These are phyloP conservation scores for Penstemon newberryi DNA, from an alignment of 257 asterid genomes.

Conservation along the genomic window DNA sequence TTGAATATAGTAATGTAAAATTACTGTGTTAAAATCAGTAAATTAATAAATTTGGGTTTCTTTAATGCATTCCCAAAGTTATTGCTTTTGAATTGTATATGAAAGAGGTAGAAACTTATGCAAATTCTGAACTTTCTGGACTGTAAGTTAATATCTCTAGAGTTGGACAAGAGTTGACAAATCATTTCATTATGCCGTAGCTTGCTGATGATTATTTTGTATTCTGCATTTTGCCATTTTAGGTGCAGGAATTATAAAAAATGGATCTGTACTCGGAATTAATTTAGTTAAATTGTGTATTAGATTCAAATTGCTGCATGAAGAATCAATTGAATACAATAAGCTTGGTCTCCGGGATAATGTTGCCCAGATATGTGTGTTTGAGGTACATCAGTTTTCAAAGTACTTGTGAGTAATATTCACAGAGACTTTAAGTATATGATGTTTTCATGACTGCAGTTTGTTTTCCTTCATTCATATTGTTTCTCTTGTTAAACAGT, in stretches of 20 bases:
- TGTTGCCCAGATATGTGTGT: constrained; percentile 94
- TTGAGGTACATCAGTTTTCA: constrained; percentile 61
- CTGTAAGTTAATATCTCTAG: constrained; percentile 16
- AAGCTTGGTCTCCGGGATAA: constrained; percentile 86
- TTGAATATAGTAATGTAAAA: constrained; percentile 13
- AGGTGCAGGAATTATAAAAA: constrained; percentile 12
- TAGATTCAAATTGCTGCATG: constrained; percentile 89
- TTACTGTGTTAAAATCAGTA: constrained; percentile 5
- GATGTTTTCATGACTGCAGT: constrained; percentile 13
- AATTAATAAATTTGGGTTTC: neutral
- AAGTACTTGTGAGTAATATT: constrained; percentile 15
- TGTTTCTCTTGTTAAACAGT: constrained; percentile 46
- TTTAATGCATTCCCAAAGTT: neutral
- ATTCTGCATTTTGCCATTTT: constrained; percentile 11
- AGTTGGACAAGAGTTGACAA: constrained; percentile 12
- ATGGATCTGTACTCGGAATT: constrained; percentile 22
- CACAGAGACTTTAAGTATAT: constrained; percentile 15
- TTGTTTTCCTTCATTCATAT: constrained; percentile 18
- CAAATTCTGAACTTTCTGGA: constrained; percentile 18
- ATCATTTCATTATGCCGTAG: constrained; percentile 11
- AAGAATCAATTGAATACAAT: constrained; percentile 79
- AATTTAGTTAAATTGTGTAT: constrained; percentile 28
- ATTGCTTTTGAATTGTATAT: constrained; percentile 2
- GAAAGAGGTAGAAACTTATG: neutral
- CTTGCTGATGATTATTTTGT: constrained; percentile 12